Conservation (phyloP, 371 early-diverging fungal species). For the Mortierella sp. region DNA sequence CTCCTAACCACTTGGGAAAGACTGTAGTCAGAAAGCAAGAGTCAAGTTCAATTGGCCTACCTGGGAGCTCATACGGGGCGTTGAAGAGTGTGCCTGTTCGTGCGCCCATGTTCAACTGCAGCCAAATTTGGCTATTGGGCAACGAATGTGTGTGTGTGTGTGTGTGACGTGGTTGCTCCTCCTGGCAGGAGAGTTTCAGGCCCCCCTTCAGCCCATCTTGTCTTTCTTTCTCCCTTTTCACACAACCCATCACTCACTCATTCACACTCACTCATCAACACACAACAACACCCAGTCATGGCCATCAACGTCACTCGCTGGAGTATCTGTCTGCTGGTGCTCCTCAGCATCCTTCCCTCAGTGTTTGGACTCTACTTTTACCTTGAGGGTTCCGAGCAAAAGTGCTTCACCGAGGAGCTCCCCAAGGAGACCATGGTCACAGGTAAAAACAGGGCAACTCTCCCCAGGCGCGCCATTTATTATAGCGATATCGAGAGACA, state of each 20-base stretch:
- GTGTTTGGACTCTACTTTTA: constrained; percentile 85
- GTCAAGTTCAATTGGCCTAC: neutral
- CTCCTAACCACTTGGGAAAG: no score
- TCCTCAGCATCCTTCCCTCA: constrained; percentile 55
- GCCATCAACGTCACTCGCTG: constrained; percentile 51
- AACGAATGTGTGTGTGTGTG: neutral
- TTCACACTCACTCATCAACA: neutral
- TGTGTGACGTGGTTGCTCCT: constrained; percentile 13
- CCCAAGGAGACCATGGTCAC: constrained; percentile 91
- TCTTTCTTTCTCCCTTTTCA: neutral
- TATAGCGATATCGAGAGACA: neutral
- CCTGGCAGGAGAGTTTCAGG: neutral
- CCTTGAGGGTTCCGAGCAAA: constrained; percentile 86
- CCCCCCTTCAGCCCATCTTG: neutral
- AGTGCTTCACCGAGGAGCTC: constrained; percentile 96
- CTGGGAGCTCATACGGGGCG: neutral
- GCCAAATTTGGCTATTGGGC: no score
- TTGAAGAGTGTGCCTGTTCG: neutral
- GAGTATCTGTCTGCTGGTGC: constrained; percentile 46
- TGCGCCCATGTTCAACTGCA: no score
- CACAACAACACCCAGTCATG: constrained; percentile 26
- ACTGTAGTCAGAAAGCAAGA: no score
- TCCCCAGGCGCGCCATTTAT: neutral
- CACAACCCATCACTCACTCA: constrained; percentile 4
- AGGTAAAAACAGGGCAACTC: constrained; percentile 61